Evolutionary conservation across 495 filamentous ascomycete species (phyloP), one percentile per base, ranked within the genome.

Genomic region (Aspergillus nanangensis): DNA sequence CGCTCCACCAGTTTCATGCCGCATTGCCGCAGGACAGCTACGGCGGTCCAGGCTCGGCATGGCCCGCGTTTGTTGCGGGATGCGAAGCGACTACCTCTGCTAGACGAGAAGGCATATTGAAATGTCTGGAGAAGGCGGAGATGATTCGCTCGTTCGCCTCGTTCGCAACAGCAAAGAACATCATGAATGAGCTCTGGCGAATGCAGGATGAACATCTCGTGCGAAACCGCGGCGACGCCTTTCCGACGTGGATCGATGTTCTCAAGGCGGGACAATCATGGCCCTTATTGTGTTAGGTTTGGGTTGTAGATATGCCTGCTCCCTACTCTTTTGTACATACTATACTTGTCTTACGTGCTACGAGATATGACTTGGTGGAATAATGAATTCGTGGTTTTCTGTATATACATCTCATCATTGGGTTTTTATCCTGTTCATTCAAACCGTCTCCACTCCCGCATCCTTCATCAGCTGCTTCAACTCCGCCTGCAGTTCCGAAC

Each of bases 51-150:
- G 64, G 61, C 0, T 61, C 59, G 8, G 55, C 57, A 10, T 67
- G 64, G 64, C 64, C 64, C 1, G 49, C 52, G 13, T 67, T 67
- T 15, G 63, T 67, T 40, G 64, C 64, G 4, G 64, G 64, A 19
- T 65, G 61, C 14, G 64, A 67, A 31, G 64, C 64, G 4, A 50
- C 60, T 5, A 61, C 61, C 0, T 4, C 39, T 0, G 10, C 43
- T 7, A 47, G 57, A 22, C 42, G 64, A 7, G 49, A 58, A 19
- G 52, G 52, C 3, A 56, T 67, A 0, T 40, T 55, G 24, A 20
- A 8, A 9, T 53, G 54, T 51, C 9, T 67, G 0, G 57, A 67
- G 8, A 53, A 47, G 27, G 64, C 52, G 8, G 56, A 53, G 14
- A 47, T 57, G 4, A 34, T 38, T 1, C 60, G 56, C 24, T 58